Percentiles rank a stretch among this genome's conserved stretches.
Conservation (phyloP, 768 basidiomycete species). For the Boletellus sp. region DNA sequence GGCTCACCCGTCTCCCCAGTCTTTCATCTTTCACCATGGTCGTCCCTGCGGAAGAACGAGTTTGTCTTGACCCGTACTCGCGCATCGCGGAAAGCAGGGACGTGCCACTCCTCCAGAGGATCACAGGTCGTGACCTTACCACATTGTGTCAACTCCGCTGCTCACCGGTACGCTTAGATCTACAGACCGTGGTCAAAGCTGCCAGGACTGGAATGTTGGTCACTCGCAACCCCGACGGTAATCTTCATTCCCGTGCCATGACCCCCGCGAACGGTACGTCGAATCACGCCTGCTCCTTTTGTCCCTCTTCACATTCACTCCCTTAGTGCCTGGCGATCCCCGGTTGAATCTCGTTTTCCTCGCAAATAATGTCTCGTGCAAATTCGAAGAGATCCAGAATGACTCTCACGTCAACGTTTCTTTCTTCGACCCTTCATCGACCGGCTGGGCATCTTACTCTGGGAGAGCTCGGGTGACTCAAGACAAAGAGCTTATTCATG, state of each 20-base stretch:
- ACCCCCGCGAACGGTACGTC: conserved; percentile 59
- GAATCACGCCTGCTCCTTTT: neutral
- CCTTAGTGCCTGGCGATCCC: conserved; percentile 41
- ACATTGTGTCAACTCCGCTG: neutral
- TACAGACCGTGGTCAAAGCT: conserved; percentile 60
- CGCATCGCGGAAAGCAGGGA: conserved; percentile 56
- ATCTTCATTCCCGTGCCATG: conserved; percentile 82
- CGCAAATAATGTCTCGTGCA: conserved; percentile 68
- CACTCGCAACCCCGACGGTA: conserved; percentile 62
- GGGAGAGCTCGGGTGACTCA: conserved; percentile 66
- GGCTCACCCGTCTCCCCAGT: neutral
- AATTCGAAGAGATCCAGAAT: conserved; percentile 73
- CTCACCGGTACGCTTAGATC: conserved; percentile 36
- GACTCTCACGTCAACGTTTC: conserved; percentile 78
- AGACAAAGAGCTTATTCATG: conserved; percentile 60
- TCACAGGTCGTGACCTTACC: conserved; percentile 41
- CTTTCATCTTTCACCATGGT: conserved; percentile 14
- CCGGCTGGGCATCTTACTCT: conserved; percentile 77
- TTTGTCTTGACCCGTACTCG: conserved; percentile 69
- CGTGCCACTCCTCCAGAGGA: conserved; percentile 60
- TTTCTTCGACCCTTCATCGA: conserved; percentile 65
- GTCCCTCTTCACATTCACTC: neutral
- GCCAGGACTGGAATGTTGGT: conserved; percentile 76
- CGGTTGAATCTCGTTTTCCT: conserved; percentile 63
- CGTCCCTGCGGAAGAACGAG: conserved; percentile 23